Conservation (phyloP, 176 grass and related monocot species). For the Leersia perrieri region DNA sequence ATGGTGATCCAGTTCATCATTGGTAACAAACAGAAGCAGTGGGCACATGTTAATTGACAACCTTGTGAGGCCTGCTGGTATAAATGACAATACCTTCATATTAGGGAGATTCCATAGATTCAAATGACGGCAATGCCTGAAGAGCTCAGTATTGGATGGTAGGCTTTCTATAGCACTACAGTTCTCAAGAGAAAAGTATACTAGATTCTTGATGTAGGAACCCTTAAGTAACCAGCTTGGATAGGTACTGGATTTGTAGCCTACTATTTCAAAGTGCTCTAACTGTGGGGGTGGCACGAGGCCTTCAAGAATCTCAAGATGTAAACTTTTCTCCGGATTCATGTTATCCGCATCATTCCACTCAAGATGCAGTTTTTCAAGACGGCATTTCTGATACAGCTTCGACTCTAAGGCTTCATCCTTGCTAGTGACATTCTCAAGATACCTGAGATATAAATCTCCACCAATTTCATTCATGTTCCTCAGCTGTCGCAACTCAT, state of each 20-base stretch:
- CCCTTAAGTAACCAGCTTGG: neutral
- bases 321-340: neutral
- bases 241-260: neutral
- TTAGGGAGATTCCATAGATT: accelerated
- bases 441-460: neutral
- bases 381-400: neutral
- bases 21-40: neutral
- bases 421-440: neutral
- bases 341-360: neutral
- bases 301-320: slow-evolving; percentile 13
- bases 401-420: neutral
- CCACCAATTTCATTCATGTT: slow-evolving; percentile 20
- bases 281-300: neutral
- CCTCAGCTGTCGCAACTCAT: neutral
- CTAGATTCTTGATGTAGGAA: neutral
- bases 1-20: neutral
- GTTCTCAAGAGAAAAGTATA: neutral
- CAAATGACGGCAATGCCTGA: neutral
- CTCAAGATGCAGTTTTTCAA: neutral
- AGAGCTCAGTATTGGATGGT: neutral
- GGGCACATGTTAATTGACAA: neutral
- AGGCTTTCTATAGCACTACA: neutral
- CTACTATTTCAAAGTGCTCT: accelerated
- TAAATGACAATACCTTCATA: neutral
- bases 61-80: neutral